Evolutionary conservation across 352 stramenopile genomes (phyloP).

Genomic region (Globisporangium mamillatum): DNA sequence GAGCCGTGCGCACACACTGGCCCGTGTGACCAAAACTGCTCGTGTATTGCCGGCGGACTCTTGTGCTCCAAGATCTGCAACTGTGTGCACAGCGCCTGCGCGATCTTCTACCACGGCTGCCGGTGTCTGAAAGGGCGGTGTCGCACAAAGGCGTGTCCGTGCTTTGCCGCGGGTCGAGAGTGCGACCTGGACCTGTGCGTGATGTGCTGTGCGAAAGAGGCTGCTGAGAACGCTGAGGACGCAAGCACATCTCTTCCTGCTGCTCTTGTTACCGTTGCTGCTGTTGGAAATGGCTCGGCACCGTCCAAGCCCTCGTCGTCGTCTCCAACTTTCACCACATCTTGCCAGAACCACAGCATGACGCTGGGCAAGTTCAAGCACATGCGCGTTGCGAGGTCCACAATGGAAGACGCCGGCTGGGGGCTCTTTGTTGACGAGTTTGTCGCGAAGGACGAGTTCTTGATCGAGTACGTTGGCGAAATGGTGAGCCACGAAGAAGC

Average conservation of each 20-base stretch:
- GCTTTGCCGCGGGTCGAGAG: constrained; percentile 87
- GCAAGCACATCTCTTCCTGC: neutral
- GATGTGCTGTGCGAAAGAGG: constrained; percentile 66
- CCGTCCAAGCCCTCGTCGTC: neutral
- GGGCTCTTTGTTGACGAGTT: constrained; percentile 89
- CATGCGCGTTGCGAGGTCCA: constrained; percentile 79
- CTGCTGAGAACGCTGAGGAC: constrained; percentile 18
- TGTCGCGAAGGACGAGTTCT: constrained; percentile 91
- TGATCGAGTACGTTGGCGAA: constrained; percentile 95
- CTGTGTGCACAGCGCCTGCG: constrained; percentile 73
- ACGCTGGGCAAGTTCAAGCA: constrained; percentile 49
- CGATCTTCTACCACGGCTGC: constrained; percentile 89
- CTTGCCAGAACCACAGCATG: constrained; percentile 71
- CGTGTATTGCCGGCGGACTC: constrained; percentile 79
- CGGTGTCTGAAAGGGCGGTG: constrained; percentile 82
- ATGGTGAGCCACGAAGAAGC: constrained; percentile 90
- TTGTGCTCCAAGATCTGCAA: constrained; percentile 93
- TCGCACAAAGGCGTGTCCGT: constrained; percentile 85
- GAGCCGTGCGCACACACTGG: constrained; percentile 84
- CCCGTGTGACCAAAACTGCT: constrained; percentile 84
- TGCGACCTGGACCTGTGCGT: constrained; percentile 93
- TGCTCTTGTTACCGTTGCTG: neutral
- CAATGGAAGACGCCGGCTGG: constrained; percentile 81
- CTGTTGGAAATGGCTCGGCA: neutral
- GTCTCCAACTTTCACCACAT: constrained; percentile 11